Conservation (phyloP, 2,329 filamentous ascomycete species). For the Hypoxylon sp. region DNA sequence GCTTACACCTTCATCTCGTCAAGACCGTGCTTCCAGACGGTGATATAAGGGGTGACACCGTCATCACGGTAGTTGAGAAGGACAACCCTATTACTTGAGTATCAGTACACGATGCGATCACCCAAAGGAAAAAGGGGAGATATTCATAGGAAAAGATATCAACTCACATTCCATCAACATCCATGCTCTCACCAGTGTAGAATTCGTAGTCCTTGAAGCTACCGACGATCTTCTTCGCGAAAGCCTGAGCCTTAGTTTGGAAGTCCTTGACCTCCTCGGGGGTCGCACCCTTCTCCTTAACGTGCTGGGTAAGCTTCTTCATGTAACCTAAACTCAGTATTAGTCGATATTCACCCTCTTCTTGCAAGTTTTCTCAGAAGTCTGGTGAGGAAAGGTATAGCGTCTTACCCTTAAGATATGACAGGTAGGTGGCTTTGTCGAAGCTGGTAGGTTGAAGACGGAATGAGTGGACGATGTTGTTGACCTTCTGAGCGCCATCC, state of each 20-base stretch:
- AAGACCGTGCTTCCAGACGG: conserved; percentile 95
- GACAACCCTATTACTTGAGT: conserved; percentile 71
- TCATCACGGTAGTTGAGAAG: conserved; percentile 99
- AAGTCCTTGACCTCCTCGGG: conserved; percentile 80
- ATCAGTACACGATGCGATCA: conserved; percentile 21
- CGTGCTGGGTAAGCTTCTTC: conserved; percentile 82
- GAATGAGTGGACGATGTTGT: conserved; percentile 95
- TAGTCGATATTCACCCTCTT: conserved; percentile 6
- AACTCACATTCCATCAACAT: conserved; percentile 93
- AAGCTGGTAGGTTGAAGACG: conserved; percentile 81
- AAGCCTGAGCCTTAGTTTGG: conserved; percentile 78
- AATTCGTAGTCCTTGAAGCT: conserved; percentile 99
- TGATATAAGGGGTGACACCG: conserved; percentile 88
- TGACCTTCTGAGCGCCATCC: conserved; percentile 78
- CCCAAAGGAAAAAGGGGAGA: conserved; percentile 8
- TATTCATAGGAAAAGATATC: no score
- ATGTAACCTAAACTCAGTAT: conserved; percentile 76
- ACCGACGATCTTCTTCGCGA: conserved; percentile 80
- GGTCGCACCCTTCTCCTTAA: conserved; percentile 71
- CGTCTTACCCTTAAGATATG: conserved; percentile 83
- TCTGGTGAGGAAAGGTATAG: not conserved
- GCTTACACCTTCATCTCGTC: conserved; percentile 89
- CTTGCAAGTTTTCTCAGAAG: not conserved
- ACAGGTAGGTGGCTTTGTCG: conserved; percentile 88
- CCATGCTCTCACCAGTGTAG: conserved; percentile 91